Base-by-base conservation (phyloP, 495 filamentous ascomycete species). In the Neohortaea acidophila region DNA sequence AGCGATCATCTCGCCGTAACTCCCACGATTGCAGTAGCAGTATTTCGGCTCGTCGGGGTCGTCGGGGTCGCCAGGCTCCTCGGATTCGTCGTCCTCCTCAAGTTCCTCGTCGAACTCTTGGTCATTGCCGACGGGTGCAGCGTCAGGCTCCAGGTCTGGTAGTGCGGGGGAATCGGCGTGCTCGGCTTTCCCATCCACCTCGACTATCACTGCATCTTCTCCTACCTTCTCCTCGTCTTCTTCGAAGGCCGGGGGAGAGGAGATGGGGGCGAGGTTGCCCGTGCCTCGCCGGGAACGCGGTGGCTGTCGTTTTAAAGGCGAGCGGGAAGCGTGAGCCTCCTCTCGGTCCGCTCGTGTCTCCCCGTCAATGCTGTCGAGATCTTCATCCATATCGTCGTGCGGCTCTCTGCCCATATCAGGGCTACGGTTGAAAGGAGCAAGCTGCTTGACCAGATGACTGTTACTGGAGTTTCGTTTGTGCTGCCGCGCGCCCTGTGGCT, bases 1-100 rank as follows among this genome's bases (percentile, higher is more conserved):
- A n/a, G 79, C 89, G 12, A 97, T 81, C 89, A 97, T 97, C 60
- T 92, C 82, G 15, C 89, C 89, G 52, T 93, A 97, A 51, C 81
- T 89, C 22, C 94, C 75, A 43, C 78, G 72, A 47, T 94, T 81
- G 57, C 89, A 97, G 59, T 84, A 83, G 59, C 89, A 97, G 59
- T 94, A 97, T 31, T 74, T 65, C 10, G 80, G 82, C 55, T 94
- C 89, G 39, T 84, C 75, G 11, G 71, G 77, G 36, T 85, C 84
- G 21, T 83, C 83, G 4, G 69, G 75, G 15, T 77, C 75, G 2
- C 69, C 73, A 27, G 77, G 73, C 1, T 69, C 72, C 12, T 51
- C 59, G 13, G 50, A 51, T 24, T 64, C 63, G 39, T 69, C 70
- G 1, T 61, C 62, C 20, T 69, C 58, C 59, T 38, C 41, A 11